phyloP scores from a whole-genome alignment of 371 early-diverging fungal species.

The Mucor racemosus region DNA sequence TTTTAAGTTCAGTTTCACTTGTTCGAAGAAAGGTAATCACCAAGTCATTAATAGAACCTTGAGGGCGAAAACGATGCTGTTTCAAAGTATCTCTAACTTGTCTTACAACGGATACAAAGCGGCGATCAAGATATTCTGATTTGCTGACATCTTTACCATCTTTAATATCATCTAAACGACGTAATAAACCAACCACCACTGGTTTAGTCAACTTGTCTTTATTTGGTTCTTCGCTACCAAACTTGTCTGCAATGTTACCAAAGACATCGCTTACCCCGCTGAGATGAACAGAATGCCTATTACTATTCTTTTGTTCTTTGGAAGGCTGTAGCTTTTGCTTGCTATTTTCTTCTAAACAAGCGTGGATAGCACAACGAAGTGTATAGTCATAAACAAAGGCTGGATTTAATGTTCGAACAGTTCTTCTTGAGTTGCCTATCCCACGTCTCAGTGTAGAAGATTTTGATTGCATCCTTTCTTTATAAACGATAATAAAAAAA shows the following conservation, averaged over 20 bases:
- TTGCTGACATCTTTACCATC: constrained; percentile 39
- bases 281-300: constrained; percentile 39
- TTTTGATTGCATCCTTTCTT: constrained; percentile 22
- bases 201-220: constrained; percentile 40
- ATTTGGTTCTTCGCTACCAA: constrained; percentile 31
- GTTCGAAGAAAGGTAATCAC: constrained; percentile 38
- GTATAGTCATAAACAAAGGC: constrained; percentile 42
- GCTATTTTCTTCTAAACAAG: constrained; percentile 36
- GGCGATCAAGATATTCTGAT: constrained; percentile 35
- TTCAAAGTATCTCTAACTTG: constrained; percentile 36
- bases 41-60: constrained; percentile 44
- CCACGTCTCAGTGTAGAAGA: constrained; percentile 34
- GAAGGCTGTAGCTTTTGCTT: constrained; percentile 23
- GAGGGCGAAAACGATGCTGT: constrained; percentile 38
- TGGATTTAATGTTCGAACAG: constrained; percentile 33
- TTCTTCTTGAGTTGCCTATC: constrained; percentile 31
- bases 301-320: constrained; percentile 21
- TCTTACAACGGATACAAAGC: constrained; percentile 29
- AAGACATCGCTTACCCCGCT: constrained; percentile 34
- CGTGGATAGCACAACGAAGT: constrained; percentile 46
- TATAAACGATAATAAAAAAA: constrained; percentile 3
- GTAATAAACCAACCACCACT: constrained; percentile 34
- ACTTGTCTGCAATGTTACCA: constrained; percentile 40
- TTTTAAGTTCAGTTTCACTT: constrained; percentile 43
- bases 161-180: constrained; percentile 41